Evolutionary conservation across 2,329 filamentous ascomycete genomes (phyloP), one percentile per base, ranked within the genome.

Genomic region (Arthrocladium fulminans): DNA sequence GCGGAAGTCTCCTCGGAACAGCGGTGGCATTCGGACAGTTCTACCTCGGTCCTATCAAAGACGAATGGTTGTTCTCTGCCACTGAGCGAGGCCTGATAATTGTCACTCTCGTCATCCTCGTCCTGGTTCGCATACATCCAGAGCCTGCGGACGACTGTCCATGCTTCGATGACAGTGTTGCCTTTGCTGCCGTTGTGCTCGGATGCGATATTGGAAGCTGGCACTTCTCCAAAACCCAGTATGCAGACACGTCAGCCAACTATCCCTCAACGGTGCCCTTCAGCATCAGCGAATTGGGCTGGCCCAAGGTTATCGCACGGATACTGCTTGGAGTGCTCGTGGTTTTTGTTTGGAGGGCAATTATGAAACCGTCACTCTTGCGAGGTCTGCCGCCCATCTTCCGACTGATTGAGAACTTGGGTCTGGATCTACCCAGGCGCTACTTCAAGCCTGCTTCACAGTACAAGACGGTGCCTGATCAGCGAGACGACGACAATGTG

Each of bases 121-220:
- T 84, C 6, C 74, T 95, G 6, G 84, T 97, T 20, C 81, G 90
- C 49, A 82, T 96, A 25, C 90, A 98, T 61, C 92, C 92, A 0
- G 92, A 98, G 61, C 92, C 92, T 0, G 92, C 88, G 1, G 92
- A 98, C 63, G 88, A 96, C 64, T 98, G 92, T 58, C 90, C 90
- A 3, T 97, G 90, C 65, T 97, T 94, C 62, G 90, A 97, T 63
- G 90, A 97, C 67, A 94, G 87, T 59, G 87, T 97, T 42, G 83
- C 89, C 2, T 97, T 97, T 66, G 83, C 88, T 17, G 90, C 87
- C 1, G 89, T 96, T 19, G 76, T 94, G 47, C 86, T 96, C 58
- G 92, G 92, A 0, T 72, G 87, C 40, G 84, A 94, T 60, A 68
- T 86, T 51, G 90, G 86, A 8, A 83, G 80, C 6, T 97, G 89